Evolutionary conservation across 306 rosid species (phyloP), one percentile per base, ranked within the genome.

Genomic region (peach (Prunus persica)): DNA sequence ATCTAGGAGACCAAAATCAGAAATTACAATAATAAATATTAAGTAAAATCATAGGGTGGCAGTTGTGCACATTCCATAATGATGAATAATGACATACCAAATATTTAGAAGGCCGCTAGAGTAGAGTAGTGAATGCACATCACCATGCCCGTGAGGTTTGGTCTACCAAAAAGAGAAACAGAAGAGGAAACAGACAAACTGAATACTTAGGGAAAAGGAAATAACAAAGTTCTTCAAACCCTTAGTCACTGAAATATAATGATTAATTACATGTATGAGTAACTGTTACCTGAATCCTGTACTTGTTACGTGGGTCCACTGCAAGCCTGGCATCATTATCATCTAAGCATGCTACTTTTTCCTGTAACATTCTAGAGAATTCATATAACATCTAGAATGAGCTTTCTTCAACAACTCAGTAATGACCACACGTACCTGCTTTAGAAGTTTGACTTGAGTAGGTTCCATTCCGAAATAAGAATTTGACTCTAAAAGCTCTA

Each of bases 91-190:
- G 62, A 72, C 89, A 45, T 96, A 96, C 99, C 99, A 96, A 79
- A 8, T 78, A 68, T 87, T 84, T 67, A 96, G 91, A 86, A 92
- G 89, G 83, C 99, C 97, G 18, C 98, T 96, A 68, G 99, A 88
- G 87, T 87, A 87, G 70, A 96, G 97, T 84, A 96, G 98, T 9
- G 96, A 71, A 70, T 96, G 99, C 77, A 92, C 99, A 76, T 96
- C 99, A 27, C 99, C 99, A 75, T 96, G 98, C 52, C 99, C 99
- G 69, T 92, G 99, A 82, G 99, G 99, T 85, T 96, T 96, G 79
- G 99, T 96, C 99, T 96, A 69, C 63, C 71, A 73, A 28, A 81
- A 76, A 85, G 18, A 67, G 78, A 83, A 74, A 60, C 78, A 8
- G 71, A 27, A 32, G 25, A 41, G 58, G 61, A 56, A 28, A 65